A percentile compares a stretch with the other conserved stretches of the same genome.
phyloP scores from a whole-genome alignment of 306 rosid genomes.

The Quillaja saponaria region DNA sequence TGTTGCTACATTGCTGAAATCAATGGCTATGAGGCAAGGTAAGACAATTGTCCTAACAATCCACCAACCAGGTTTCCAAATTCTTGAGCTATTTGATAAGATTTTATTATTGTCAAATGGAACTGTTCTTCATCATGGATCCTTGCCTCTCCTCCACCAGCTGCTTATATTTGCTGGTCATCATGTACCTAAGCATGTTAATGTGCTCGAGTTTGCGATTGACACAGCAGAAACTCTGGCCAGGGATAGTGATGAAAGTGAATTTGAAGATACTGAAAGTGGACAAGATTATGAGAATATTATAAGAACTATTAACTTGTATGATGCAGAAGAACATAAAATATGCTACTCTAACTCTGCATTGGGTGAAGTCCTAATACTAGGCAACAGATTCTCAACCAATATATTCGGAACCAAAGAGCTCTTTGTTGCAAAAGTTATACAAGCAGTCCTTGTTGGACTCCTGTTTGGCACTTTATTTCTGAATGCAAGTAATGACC shows the following conservation, averaged over 20 bases:
- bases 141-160: slow-evolving; percentile 36
- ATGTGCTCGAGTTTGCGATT: slow-evolving; percentile 47
- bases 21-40: slow-evolving; percentile 44
- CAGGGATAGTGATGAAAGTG: slow-evolving; percentile 23
- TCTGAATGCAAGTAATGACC: slow-evolving; percentile 38
- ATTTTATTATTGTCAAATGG: slow-evolving; percentile 39
- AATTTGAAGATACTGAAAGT: background rate
- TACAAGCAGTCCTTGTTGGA: slow-evolving; percentile 69
- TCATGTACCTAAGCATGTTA: slow-evolving; percentile 44
- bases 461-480: slow-evolving; percentile 67
- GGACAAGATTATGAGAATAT: slow-evolving; percentile 11
- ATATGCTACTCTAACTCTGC: slow-evolving; percentile 29
- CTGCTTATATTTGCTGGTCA: slow-evolving; percentile 32
- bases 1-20: slow-evolving; percentile 41
- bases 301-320: slow-evolving; percentile 10
- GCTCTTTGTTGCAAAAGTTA: slow-evolving; percentile 56
- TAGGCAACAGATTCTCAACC: slow-evolving; percentile 40
- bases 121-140: slow-evolving; percentile 44
- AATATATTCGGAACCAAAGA: slow-evolving; percentile 45
- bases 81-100: slow-evolving; percentile 47
- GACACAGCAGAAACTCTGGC: slow-evolving; percentile 38
- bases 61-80: slow-evolving; percentile 48
- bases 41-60: slow-evolving; percentile 50
- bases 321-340: slow-evolving; percentile 19
- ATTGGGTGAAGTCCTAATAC: slow-evolving; percentile 33